These are phyloP conservation scores for Rhynchospora pubera DNA, from an alignment of 176 grass and related monocot species.

Conservation along the genomic window DNA sequence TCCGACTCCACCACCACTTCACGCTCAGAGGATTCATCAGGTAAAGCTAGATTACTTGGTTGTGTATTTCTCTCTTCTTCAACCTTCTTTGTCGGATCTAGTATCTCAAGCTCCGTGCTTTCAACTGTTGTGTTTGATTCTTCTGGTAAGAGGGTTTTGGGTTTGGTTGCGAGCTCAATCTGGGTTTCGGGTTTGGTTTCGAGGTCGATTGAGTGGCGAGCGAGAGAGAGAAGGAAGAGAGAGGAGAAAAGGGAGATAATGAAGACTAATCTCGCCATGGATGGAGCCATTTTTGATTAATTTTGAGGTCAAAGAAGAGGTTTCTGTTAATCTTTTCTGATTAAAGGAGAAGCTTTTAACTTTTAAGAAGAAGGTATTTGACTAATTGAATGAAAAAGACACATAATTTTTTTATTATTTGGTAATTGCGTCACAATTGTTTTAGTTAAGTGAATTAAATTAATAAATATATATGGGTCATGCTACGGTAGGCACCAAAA, in stretches of 20 bases:
- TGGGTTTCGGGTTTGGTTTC: neutral
- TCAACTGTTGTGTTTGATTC: constrained; percentile 8
- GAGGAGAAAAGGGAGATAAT: neutral
- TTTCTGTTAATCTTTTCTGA: neutral
- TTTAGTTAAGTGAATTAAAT: neutral
- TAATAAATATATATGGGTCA: too few relatives aligned
- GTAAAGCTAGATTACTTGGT: neutral
- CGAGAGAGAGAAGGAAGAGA: constrained; percentile 1
- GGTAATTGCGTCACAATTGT: neutral
- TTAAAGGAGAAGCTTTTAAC: neutral
- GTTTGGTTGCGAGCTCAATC: neutral
- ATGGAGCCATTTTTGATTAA: neutral
- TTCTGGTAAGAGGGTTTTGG: neutral
- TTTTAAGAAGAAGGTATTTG: neutral
- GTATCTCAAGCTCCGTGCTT: neutral
- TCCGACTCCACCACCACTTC: neutral
- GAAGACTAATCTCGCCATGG: neutral
- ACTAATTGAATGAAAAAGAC: neutral
- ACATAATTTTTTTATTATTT: neutral
- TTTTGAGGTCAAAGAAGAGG: neutral
- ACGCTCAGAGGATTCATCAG: neutral
- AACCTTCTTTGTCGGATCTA: neutral
- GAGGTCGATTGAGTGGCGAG: neutral
- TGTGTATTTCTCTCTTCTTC: neutral
- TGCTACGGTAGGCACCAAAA: too few relatives aligned